Conservation (phyloP, 2,329 filamentous ascomycete species). For the Zymoseptoria pseudotritici region DNA sequence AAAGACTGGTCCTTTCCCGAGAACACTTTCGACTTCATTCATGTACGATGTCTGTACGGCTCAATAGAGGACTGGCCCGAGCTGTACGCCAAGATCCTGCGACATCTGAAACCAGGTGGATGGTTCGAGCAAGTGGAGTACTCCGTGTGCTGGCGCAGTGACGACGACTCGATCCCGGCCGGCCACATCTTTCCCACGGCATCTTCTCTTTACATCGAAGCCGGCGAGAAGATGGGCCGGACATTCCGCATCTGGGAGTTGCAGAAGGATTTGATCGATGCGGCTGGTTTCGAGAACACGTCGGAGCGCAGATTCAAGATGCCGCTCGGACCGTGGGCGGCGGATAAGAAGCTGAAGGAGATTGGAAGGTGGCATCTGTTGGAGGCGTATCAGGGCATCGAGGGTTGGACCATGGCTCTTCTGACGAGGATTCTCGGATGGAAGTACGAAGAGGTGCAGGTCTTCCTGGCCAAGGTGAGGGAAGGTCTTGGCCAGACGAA, state of each 20-base stretch:
- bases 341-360: constrained; percentile 31
- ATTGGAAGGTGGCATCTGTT: constrained; percentile 31
- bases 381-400: constrained; percentile 33
- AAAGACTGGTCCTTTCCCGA: constrained; percentile 34
- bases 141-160: constrained; percentile 8
- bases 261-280: constrained; percentile 5
- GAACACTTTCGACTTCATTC: constrained; percentile 34
- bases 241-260: constrained; percentile 8
- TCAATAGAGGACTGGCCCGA: constrained; percentile 34
- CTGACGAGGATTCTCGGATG: constrained; percentile 33
- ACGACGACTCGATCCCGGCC: constrained; percentile 33
- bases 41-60: constrained; percentile 33
- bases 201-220: constrained; percentile 1
- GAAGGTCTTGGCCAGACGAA: constrained; percentile 18
- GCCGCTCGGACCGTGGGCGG: constrained; percentile 36
- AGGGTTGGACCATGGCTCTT: constrained; percentile 34
- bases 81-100: constrained; percentile 31
- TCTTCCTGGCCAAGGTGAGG: constrained; percentile 36
- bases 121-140: constrained; percentile 38
- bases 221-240: constrained; percentile 6
- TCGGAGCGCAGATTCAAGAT: constrained; percentile 34
- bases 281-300: constrained; percentile 20
- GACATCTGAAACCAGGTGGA: constrained; percentile 35
- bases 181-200: constrained; percentile 10
- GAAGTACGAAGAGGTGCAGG: constrained; percentile 37